Base-by-base conservation (phyloP, 257 asterid species). In the Primulina tabacum region DNA sequence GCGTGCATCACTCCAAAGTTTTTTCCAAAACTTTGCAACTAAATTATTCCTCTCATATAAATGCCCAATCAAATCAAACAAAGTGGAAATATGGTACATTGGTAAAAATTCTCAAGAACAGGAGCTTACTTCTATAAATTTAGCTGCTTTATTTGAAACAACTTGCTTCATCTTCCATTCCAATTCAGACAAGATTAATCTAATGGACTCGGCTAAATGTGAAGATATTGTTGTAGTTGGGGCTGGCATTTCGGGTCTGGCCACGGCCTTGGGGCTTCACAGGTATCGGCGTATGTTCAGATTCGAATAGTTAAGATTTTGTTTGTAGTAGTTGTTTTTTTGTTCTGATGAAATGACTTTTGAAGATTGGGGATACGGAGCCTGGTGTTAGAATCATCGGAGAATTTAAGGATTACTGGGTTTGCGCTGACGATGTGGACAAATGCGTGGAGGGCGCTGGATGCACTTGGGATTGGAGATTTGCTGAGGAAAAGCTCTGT, bases 361-460 rank as follows among this genome's bases (percentile, higher is more conserved):
- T 60, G 58, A 35, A 89, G 98, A 77, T 68, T 81, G 84, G 96
- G 96, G 12, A 58, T 90, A 67, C 82, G 79, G 73, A 83, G 89
- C 76, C 32, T 81, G 72, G 95, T 92, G 67, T 57, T 92, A 82
- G 98, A 88, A 72, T 84, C 97, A 38, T 81, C 98, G 0, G 98
- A 88, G 11, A 56, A 75, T 3, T 62, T 87, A n/a, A 83, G 96
- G 64, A 52, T 72, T n/a, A 76, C 92, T 1, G 97, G 98, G 0
- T 92, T 88, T 68, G 97, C 95, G 4, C 83, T 90, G 66, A 64
- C 82, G 0, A 18, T 88, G 38, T 90, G 90, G 96, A 81, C 80
- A 6, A 92, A 92, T 65, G 98, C 92, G 1, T 90, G 95, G 93
- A 85, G 80, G 71, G 95, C 97, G 1, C 84, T 90, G 30, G 98